Evolutionary conservation across 2,329 filamentous ascomycete genomes (phyloP), one percentile per base, ranked within the genome.

Genomic region (Magnaporthiopsis poae): DNA sequence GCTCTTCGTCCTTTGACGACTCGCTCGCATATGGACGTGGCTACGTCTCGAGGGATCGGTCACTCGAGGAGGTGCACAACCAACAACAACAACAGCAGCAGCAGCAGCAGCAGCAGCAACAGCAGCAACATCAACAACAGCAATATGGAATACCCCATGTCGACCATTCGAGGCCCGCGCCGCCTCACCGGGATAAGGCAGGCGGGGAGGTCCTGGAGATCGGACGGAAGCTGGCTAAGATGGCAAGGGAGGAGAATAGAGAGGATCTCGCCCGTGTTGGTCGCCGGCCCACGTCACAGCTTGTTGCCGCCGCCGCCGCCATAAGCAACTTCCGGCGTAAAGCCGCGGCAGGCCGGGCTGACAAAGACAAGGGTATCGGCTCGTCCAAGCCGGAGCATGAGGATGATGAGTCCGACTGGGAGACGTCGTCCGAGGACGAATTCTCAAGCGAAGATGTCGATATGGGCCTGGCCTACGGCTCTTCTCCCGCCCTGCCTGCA

Each of bases 151-250:
- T 59, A 13, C 59, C 64, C 13, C 60, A 29, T 65, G 61, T 25
- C 46, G 21, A 60, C 27, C 62, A 63, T 56, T 64, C 68, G 18
- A 63, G 27, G 61, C 29, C 63, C 63, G 66, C 64, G 52, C 52
- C 35, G 15, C 65, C 61, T 63, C 67, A 72, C 63, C 73, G 77
- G 46, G 76, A 75, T 66, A 79, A 81, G 71, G 81, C 82, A 1
- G 84, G 86, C 68, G 83, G 85, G 68, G 84, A 87, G 74, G 86
- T 87, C 39, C 72, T 84, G 66, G 79, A 81, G 66, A 77, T 87
- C 61, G 84, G 84, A 18, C 80, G 82, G 66, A 78, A 84, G 72
- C 79, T 87, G 63, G 80, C 81, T 59, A 78, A 83, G 69, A 75
- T 86, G 61, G 84, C 84, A 21, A 79, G 77, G 67, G 77, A 79